Base-by-base conservation (phyloP, 306 rosid genomes). In the Cucumis sativus region DNA sequence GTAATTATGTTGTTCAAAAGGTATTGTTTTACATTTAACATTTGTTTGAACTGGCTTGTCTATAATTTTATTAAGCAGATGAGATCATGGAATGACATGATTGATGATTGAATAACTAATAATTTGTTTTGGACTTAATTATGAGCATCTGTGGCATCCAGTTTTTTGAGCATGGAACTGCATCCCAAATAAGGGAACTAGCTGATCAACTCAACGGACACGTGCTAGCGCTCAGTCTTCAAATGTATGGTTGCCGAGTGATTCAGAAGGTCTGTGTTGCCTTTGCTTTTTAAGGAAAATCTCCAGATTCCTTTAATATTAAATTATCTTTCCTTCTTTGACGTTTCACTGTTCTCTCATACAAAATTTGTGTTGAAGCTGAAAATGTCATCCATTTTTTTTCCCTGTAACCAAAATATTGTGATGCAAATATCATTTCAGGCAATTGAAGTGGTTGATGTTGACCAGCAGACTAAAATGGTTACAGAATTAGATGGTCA, bases 201-300 rank as follows among this genome's bases (percentile, higher is more conserved):
- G 97, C 99, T 35, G 91, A 92, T 79, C 87, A 92, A 79, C 97
- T 92, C 67, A 61, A 87, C 9, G 92, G 93, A 35, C 96, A 96
- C 75, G 98, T 96, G 28, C 90, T 96, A 71, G 85, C 91, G 4
- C 99, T 92, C 18, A 91, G 98, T 85, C 99, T 96, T 89, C 99
- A 96, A 87, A 96, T 96, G 99, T 92, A 96, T 82, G 99, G 99
- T 58, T 96, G 99, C 39, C 87, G 99, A 58, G 98, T 96, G 78
- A 96, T 96, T 80, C 99, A 95, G 78, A 95, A 95, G 97, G 99
- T 92, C 84, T 30, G 62, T 28, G 6, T 73, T 52, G 62, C 47
- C 62, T 73, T 33, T 11, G 16, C 25, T 5, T 72, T 51, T 40
- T 8, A 2, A 33, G 7, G 23, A 15, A 49, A 28, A 30, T 51